Evolutionary conservation across 345 rosid species (phyloP).

Genomic region (Aquilaria yunnanensis): DNA sequence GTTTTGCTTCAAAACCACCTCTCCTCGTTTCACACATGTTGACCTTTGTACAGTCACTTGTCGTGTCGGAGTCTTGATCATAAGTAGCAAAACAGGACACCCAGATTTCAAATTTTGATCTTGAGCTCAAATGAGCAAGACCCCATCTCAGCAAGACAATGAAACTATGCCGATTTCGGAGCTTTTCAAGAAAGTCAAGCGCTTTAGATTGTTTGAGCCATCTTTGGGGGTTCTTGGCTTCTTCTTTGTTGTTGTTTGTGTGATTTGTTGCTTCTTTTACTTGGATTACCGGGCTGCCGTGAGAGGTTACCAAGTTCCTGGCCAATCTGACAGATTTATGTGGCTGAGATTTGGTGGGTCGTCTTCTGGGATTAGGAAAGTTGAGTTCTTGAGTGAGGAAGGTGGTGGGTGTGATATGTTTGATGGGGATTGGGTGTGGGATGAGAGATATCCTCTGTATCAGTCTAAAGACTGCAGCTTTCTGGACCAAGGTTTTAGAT

Average conservation of each 20-base stretch:
- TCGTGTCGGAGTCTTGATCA: neutral
- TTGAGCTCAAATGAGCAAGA: conserved; percentile 36
- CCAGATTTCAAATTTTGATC: conserved; percentile 21
- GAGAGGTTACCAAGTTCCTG: conserved; percentile 34
- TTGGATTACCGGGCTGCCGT: conserved; percentile 42
- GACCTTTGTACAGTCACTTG: conserved; percentile 2
- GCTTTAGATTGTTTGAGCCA: conserved; percentile 52
- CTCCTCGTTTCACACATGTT: conserved; percentile 1
- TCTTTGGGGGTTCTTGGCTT: conserved; percentile 58
- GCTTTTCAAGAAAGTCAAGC: conserved; percentile 49
- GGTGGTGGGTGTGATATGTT: conserved; percentile 64
- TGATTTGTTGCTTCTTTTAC: conserved; percentile 56
- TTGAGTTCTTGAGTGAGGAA: conserved; percentile 47
- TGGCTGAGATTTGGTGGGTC: conserved; percentile 42
- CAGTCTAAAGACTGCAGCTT: conserved; percentile 71
- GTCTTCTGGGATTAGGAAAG: conserved; percentile 17
- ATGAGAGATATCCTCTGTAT: conserved; percentile 72
- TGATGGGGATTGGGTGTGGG: conserved; percentile 92
- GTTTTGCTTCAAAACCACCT: conserved; percentile 17
- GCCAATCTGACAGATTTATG: conserved; percentile 42
- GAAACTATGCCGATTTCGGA: conserved; percentile 34
- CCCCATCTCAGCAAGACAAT: conserved; percentile 30
- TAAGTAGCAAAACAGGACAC: conserved; percentile 4
- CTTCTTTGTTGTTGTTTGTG: conserved; percentile 42
- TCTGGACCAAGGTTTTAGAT: conserved; percentile 76